A percentile compares a stretch with the other conserved stretches of the same genome.
These are phyloP conservation scores for Alternaria sp. DNA, from an alignment of 2,329 filamentous ascomycete species.

Conservation along the genomic window DNA sequence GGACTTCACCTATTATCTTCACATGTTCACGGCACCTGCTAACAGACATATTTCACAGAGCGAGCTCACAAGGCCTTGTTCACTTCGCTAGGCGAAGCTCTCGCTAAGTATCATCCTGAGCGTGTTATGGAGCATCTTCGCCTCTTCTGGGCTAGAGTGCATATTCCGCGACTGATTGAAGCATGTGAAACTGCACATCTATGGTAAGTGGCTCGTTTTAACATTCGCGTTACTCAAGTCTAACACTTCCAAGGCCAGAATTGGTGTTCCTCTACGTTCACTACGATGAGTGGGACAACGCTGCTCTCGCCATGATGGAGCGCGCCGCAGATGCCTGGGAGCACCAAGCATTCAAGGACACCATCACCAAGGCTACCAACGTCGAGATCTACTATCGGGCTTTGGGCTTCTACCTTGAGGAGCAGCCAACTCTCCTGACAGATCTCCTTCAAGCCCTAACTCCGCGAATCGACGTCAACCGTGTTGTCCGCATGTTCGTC, in stretches of 20 bases:
- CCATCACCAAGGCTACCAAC: slow-evolving; percentile 96
- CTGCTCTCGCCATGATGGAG: slow-evolving; percentile 96
- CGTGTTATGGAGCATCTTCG: slow-evolving; percentile 98
- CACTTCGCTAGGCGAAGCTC: slow-evolving; percentile 87
- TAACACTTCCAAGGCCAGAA: slow-evolving; percentile 72
- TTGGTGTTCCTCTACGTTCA: slow-evolving; percentile 98
- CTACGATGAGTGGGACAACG: slow-evolving; percentile 98
- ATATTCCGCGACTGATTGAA: background rate
- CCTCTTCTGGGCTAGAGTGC: slow-evolving; percentile 76
- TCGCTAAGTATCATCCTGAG: slow-evolving; percentile 94
- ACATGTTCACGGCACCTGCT: background rate
- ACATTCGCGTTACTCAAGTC: too few relatives aligned
- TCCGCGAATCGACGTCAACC: slow-evolving; percentile 95
- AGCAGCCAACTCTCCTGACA: slow-evolving; percentile 95
- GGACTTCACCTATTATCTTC: too few relatives aligned
- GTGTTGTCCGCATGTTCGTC: slow-evolving; percentile 98
- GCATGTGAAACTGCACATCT: too few relatives aligned
- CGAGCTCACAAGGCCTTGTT: slow-evolving; percentile 90
- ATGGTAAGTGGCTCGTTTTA: too few relatives aligned
- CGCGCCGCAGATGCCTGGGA: slow-evolving; percentile 98
- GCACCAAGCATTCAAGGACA: slow-evolving; percentile 99
- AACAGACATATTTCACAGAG: background rate
- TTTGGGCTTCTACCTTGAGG: slow-evolving; percentile 95
- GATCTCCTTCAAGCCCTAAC: slow-evolving; percentile 92
- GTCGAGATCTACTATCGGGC: slow-evolving; percentile 98